A percentile compares a stretch with the other conserved stretches of the same genome.
Evolutionary conservation across 148 eudicot genomes (phyloP).

Genomic region (Vaccinium myrtillus): DNA sequence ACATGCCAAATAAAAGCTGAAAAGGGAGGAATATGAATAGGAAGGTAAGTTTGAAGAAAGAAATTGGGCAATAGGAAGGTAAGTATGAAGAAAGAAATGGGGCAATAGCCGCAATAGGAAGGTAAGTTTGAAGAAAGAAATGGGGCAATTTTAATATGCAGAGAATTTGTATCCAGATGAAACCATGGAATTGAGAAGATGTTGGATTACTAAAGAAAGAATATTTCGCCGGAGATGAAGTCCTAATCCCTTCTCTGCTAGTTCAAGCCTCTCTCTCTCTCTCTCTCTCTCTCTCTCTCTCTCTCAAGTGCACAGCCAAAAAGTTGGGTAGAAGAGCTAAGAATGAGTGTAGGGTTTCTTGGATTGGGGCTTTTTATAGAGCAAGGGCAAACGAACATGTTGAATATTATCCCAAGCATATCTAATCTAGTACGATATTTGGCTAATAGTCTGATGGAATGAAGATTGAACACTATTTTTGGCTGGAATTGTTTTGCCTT

Average conservation of each 20-base stretch:
- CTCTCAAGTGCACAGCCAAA: neutral
- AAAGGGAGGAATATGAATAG: neutral
- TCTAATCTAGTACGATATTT: neutral
- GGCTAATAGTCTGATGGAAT: neutral
- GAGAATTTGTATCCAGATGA: neutral
- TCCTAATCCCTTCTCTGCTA: neutral
- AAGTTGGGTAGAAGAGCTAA: neutral
- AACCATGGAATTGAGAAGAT: neutral
- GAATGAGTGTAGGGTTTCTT: neutral
- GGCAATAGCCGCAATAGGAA: too few species aligned
- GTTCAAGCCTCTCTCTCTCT: neutral
- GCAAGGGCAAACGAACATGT: neutral
- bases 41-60: neutral
- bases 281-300: neutral
- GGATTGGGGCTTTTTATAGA: neutral
- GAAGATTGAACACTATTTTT: too few species aligned
- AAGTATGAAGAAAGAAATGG: neutral
- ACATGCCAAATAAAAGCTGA: neutral
- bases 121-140: too few species aligned
- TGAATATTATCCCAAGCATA: neutral
- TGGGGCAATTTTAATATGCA: too few species aligned
- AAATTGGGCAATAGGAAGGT: neutral
- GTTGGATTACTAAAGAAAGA: neutral
- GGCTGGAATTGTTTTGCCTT: too few species aligned
- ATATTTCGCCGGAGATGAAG: neutral